Evolutionary conservation across 176 grass and related monocot genomes (phyloP).

Genomic region (Alopecurus myosuroides): DNA sequence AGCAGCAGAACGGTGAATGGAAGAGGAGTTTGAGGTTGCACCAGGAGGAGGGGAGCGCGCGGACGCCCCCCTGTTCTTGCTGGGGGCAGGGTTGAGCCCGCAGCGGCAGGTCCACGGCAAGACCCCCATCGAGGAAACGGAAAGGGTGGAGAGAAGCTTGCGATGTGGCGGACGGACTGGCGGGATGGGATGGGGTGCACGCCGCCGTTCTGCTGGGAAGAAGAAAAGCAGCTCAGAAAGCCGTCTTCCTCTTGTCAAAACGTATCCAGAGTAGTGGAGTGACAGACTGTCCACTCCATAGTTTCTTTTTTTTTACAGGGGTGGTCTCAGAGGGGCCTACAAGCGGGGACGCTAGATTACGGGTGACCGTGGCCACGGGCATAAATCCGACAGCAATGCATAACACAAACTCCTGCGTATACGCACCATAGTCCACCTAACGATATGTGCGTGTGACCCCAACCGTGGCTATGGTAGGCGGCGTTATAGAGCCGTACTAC

Average conservation of each 20-base stretch:
- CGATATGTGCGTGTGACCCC: no score
- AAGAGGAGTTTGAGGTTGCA: neutral
- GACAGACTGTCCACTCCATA: neutral
- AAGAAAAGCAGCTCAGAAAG: neutral
- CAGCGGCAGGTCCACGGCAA: slow-evolving; percentile 23
- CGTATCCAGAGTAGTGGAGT: neutral
- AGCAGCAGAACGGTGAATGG: neutral
- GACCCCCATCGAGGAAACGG: slow-evolving; percentile 25
- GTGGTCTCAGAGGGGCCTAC: no score
- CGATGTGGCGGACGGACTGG: neutral
- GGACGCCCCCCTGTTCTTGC: slow-evolving; percentile 7
- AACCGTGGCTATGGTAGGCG: no score
- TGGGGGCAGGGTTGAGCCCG: neutral
- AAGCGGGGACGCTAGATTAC: no score
- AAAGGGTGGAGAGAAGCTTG: neutral
- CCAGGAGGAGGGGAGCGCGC: neutral
- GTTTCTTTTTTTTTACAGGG: no score
- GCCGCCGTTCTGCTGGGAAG: neutral
- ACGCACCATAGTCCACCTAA: no score
- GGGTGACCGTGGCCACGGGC: no score
- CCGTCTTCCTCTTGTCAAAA: neutral
- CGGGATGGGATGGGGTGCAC: neutral
- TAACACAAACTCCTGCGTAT: no score
- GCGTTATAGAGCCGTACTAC: no score
- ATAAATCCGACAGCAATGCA: no score